Conservation (phyloP, 768 basidiomycete genomes). For the Russula sp. region DNA sequence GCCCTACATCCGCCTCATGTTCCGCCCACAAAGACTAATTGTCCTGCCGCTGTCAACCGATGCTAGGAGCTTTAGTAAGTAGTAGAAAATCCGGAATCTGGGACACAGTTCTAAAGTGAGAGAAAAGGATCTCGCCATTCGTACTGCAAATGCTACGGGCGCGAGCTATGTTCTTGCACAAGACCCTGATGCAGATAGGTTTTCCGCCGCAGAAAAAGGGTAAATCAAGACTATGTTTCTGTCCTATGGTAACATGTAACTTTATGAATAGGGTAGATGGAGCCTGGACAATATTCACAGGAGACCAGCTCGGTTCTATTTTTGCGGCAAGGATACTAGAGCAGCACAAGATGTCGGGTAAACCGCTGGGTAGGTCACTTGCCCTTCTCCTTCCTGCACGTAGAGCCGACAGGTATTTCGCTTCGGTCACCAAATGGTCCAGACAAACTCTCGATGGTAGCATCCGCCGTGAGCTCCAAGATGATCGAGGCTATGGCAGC, state of each 20-base stretch:
- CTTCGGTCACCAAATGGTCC: conserved; percentile 35
- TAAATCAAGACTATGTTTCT: conserved; percentile 28
- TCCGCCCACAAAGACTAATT: background rate
- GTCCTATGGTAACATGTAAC: background rate
- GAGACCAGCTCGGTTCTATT: conserved; percentile 72
- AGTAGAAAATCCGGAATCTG: background rate
- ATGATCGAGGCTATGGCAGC: conserved; percentile 77
- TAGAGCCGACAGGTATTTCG: background rate
- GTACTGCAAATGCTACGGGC: conserved; percentile 47
- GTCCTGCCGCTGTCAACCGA: background rate
- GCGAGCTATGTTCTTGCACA: conserved; percentile 74
- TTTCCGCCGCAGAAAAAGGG: conserved; percentile 69
- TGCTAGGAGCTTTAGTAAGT: conserved; percentile 27
- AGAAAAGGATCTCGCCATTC: conserved; percentile 64
- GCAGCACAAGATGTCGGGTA: conserved; percentile 41
- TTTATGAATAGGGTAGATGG: conserved; percentile 38
- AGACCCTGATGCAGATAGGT: conserved; percentile 85
- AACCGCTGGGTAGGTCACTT: conserved; percentile 36
- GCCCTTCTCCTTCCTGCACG: background rate
- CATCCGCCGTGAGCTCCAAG: conserved; percentile 86
- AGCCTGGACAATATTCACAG: conserved; percentile 68
- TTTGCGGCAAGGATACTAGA: conserved; percentile 45
- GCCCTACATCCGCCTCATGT: conserved; percentile 13
- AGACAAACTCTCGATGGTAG: conserved; percentile 75
- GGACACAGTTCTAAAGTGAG: background rate